phyloP scores from a whole-genome alignment of 1,139 yeast species.

The Geotrichum siamense region DNA sequence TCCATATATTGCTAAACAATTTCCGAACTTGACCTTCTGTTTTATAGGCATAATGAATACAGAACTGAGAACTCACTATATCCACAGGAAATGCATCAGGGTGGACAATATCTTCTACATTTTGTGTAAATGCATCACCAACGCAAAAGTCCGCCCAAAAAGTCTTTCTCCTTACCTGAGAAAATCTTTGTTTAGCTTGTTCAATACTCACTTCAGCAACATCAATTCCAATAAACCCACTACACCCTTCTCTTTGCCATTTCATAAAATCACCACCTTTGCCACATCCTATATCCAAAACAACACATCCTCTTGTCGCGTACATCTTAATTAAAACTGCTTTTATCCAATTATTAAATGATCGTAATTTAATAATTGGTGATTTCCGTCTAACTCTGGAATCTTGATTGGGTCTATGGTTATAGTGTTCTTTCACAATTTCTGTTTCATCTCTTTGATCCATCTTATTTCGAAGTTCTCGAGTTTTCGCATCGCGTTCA shows the following conservation, averaged over 20 bases:
- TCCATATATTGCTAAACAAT: constrained; percentile 65
- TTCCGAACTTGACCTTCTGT: constrained; percentile 71
- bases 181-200: constrained; percentile 76
- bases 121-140: constrained; percentile 79
- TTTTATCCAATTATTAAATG: constrained; percentile 88
- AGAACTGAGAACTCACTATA: constrained; percentile 81
- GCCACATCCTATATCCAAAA: constrained; percentile 90
- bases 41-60: constrained; percentile 91
- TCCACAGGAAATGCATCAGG: constrained; percentile 78
- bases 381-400: constrained; percentile 61
- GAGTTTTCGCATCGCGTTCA: constrained; percentile 24
- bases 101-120: constrained; percentile 64
- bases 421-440: constrained; percentile 75
- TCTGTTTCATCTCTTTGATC: constrained; percentile 31
- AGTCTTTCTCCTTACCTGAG: constrained; percentile 36
- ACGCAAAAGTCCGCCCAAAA: constrained; percentile 76
- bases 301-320: constrained; percentile 44
- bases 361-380: constrained; percentile 76
- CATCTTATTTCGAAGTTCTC: constrained; percentile 23
- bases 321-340: constrained; percentile 73
- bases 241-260: constrained; percentile 68
- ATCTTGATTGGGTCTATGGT: constrained; percentile 70
- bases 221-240: constrained; percentile 83
- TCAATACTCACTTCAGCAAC: constrained; percentile 80
- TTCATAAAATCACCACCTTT: constrained; percentile 95